These are phyloP conservation scores for Melocanna baccifera DNA, from an alignment of 176 grass and related monocot species.

Conservation along the genomic window DNA sequence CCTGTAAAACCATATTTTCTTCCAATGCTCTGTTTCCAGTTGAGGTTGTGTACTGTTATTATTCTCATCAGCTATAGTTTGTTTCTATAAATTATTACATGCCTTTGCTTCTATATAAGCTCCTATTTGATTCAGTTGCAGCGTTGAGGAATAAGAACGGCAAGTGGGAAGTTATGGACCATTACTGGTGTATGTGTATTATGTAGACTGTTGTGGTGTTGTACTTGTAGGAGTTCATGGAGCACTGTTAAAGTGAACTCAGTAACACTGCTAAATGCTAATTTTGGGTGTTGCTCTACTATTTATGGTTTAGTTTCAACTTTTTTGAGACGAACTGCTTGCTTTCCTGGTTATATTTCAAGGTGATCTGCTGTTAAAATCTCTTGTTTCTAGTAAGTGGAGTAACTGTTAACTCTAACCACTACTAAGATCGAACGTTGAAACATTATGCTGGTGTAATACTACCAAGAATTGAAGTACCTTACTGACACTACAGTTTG, in stretches of 20 bases:
- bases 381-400: not conserved
- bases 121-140: not conserved
- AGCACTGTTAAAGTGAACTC: not conserved
- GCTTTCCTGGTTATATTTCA: not conserved
- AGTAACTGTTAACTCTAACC: not conserved
- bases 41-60: not conserved
- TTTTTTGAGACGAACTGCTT: too few species aligned
- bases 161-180: not conserved
- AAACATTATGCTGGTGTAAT: not conserved
- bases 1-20: constrained; percentile 16
- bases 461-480: not conserved
- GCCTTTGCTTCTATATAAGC: not conserved
- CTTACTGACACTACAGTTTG: not conserved
- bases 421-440: not conserved
- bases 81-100: not conserved
- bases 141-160: not conserved
- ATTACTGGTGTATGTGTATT: not conserved
- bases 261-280: not conserved
- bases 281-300: not conserved
- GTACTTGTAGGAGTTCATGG: not conserved
- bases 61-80: constrained; percentile 10
- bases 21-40: not conserved
- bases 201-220: not conserved
- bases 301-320: not conserved
- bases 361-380: not conserved